phyloP scores from a whole-genome alignment of 345 rosid genomes.

The Geranium brycei region DNA sequence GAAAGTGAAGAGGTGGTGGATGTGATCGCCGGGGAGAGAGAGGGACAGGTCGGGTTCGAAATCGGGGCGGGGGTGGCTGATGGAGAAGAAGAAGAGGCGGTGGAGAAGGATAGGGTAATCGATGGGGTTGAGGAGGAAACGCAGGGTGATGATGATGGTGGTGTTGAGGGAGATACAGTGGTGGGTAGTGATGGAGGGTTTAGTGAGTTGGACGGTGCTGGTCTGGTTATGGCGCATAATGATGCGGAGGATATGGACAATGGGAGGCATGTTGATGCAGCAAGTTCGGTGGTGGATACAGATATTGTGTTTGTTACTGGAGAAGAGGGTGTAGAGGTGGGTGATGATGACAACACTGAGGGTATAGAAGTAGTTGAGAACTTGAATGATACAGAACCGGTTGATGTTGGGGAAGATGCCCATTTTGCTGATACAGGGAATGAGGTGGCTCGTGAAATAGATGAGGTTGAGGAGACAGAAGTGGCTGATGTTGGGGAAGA shows the following conservation, averaged over 20 bases:
- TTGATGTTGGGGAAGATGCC: not conserved
- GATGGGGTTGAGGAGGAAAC: not conserved
- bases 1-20: not conserved
- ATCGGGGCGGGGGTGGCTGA: too few relatives aligned
- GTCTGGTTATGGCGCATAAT: too few relatives aligned
- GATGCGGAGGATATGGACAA: not conserved
- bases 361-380: too few relatives aligned
- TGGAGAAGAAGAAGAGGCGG: not conserved
- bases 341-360: too few relatives aligned
- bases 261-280: too few relatives aligned
- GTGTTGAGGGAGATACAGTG: not conserved
- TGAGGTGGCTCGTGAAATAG: not conserved
- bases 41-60: not conserved
- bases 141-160: not conserved
- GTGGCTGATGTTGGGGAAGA: not conserved
- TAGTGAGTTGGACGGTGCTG: not conserved
- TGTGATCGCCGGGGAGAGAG: not conserved
- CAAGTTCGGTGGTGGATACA: too few relatives aligned
- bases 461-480: not conserved
- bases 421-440: too few relatives aligned
- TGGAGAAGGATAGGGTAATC: not conserved
- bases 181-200: not conserved
- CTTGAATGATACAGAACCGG: too few relatives aligned
- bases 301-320: too few relatives aligned
- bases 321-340: too few relatives aligned